Base-by-base conservation (phyloP, 352 stramenopile species). In the Blastocystis sp. region DNA sequence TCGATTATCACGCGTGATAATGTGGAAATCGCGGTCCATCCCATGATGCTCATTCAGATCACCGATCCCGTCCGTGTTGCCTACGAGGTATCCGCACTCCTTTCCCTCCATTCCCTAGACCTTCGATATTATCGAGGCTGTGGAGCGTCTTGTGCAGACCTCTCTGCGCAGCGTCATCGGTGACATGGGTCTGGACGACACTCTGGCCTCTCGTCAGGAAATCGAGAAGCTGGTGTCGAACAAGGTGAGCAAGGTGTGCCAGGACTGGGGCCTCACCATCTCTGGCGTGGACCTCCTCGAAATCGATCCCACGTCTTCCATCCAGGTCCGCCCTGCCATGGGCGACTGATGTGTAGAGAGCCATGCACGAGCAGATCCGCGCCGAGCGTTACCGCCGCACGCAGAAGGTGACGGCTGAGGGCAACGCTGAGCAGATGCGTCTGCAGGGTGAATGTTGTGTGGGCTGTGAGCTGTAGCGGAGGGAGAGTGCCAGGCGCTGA, bases 151-250 rank as follows among this genome's bases (percentile, higher is more conserved):
- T 34, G 89, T 90, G 28, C 89, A 90, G 34, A 90, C 89, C 19
- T 89, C 89, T 40, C 74, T 90, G 19, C 89, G 89, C 43, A 88
- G 74, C 40, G 88, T 90, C 53, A 90, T 90, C 67, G 89, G 89
- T 53, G 89, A 90, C 62, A 90, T 90, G 88, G 89, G 89, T 62
- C 60, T 90, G n/a, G 89, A 90, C 41, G 89, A 90, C 64, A 90
- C 89, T 23, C 80, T 90, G 9, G 89, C 89, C 23, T 90, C 89
- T 4, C 88, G 89, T 56, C 71, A 90, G 71, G 89, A 90, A 53
- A 90, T 90, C 70, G 84, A 90, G 66, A 86, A 89, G 34, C 69
- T 77, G 41, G 76, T 90, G 19, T 59, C 76, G 2, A 84, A 78
- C 28, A 89, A 89, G 64, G 89, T 90, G 59, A 52, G 43, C 52